These are phyloP conservation scores for Acidiella bohemica DNA, from an alignment of 495 filamentous ascomycete species.

Conservation along the genomic window DNA sequence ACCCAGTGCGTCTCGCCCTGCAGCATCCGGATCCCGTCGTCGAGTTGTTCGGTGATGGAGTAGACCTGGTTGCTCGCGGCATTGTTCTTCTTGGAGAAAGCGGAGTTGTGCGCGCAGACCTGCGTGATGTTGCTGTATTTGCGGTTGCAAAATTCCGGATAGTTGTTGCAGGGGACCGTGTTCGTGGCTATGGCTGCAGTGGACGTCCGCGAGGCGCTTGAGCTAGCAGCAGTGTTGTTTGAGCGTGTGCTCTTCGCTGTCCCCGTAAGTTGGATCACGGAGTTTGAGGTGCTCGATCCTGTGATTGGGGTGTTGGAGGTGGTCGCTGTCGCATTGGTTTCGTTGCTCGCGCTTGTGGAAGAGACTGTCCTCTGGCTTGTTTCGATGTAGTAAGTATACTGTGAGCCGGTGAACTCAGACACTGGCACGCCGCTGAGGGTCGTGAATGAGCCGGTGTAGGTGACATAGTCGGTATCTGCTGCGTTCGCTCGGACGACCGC, in stretches of 20 bases:
- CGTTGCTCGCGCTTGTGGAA: too few relatives aligned
- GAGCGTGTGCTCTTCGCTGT: too few relatives aligned
- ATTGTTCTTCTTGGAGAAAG: slow-evolving; percentile 57
- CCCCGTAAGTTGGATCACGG: too few relatives aligned
- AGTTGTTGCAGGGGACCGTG: slow-evolving; percentile 62
- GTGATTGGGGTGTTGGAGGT: too few relatives aligned
- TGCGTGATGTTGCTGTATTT: slow-evolving; percentile 83
- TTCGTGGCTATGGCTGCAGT: slow-evolving; percentile 22
- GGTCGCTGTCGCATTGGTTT: too few relatives aligned
- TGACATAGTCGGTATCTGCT: slow-evolving; percentile 3
- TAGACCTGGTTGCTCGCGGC: slow-evolving; percentile 66
- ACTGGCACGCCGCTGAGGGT: slow-evolving; percentile 5
- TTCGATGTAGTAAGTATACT: slow-evolving; percentile 9
- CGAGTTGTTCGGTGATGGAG: slow-evolving; percentile 56
- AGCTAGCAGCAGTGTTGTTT: too few relatives aligned
- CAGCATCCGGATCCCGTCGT: slow-evolving; percentile 80
- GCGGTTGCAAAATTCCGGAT: slow-evolving; percentile 67
- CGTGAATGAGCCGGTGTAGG: slow-evolving; percentile 8
- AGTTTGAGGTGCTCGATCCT: too few relatives aligned
- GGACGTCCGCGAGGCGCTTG: too few relatives aligned
- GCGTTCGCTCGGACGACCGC: slow-evolving; percentile 5
- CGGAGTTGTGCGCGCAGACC: slow-evolving; percentile 77
- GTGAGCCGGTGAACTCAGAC: slow-evolving; percentile 14
- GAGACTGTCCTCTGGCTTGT: slow-evolving; percentile 6
- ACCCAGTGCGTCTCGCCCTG: slow-evolving; percentile 71